Base-by-base conservation (phyloP, 495 filamentous ascomycete genomes). In the Cercophora sp. region DNA sequence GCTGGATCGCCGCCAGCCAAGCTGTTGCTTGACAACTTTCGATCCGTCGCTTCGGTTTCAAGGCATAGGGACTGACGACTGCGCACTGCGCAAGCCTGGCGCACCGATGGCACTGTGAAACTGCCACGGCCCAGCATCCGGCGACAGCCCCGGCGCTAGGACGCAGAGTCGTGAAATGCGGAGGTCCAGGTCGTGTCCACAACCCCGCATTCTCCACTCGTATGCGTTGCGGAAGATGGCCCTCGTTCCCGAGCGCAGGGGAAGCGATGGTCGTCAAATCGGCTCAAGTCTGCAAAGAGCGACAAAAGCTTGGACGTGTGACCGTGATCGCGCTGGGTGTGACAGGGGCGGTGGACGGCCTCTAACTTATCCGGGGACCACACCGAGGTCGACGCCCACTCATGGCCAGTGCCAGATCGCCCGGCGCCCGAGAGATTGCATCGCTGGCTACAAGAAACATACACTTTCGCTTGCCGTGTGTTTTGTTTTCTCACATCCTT, bases 151-250 rank as follows among this genome's bases (percentile, higher is more conserved):
- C 40, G 22, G 20, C 40, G 9, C 40, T 25, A 18, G 23, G 20
- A 22, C 20, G 6, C 29, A 32, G 6, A n/a, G 22, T 39, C 36
- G 22, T 8, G 16, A 18, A 25, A 25, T 18, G 10, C 40, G 18
- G 18, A 22, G 40, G 11, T 18, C 19, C 20, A 22, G 40, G 22
- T 11, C 16, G n/a, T 23, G 18, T 13, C 23, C 19, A n/a, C 16
- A 43, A 43, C 40, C 40, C 40, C 40, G 40, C 40, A 43, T 43
- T 43, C 40, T 43, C 40, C 40, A 22, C 40, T 43, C 26, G 25
- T 43, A 42, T 43, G 40, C 40, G 22, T 43, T 43, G n/a, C 40
- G 40, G 40, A 43, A 43, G 40, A 15, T 18, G 9, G 23, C 40
- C 40, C 40, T 43, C 40, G 11, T 43, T 43, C 18, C 40, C 40